Evolutionary conservation across 768 basidiomycete genomes (phyloP), one percentile per base, ranked within the genome.

Genomic region (Tulasnella sp.): DNA sequence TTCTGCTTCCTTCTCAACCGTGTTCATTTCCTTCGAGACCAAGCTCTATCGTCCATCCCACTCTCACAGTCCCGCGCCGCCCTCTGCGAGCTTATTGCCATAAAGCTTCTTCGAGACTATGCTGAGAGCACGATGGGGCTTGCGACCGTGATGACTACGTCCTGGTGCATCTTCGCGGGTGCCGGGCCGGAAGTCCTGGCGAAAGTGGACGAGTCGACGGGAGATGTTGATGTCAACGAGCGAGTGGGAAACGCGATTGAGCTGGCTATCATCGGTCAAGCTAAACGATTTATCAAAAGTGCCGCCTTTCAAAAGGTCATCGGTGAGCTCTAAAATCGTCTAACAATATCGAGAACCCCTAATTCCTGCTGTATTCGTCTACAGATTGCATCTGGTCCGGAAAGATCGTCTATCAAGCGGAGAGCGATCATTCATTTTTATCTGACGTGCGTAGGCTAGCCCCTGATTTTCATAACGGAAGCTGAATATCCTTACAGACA

Each of bases 211-310:
- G 75, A 78, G 57, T 80, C 87, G 49, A 70, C 78, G 9, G 65
- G 61, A 37, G 82, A 84, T 59, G 80, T 82, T 53, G 83, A 86
- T 63, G 67, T 84, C 31, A 83, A 87, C 63, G 81, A 89, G 52
- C 69, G 82, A 55, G 82, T 91, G 1, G 92, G 93, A 4, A 96
- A 92, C 65, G 92, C 90, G 1, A 85, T 96, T 49, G 92, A 97
- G 68, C 75, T 90, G 74, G 92, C 92, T 3, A 92, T 96, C 62
- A 74, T 94, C 19, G 79, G 86, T 59, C 84, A 82, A 64, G 82
- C 90, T 4, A 92, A 89, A 65, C 73, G 81, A 17, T 96, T 97
- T 69, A 91, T 94, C 65, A 89, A 91, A 66, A 84, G 82, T 62
- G 80, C 86, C 0, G 79, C 89, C 1, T 91, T 85, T 64, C 92